A percentile compares a stretch with the other conserved stretches of the same genome.
These are phyloP conservation scores for Ormosia semicastrata DNA, from an alignment of 306 rosid species.

Conservation along the genomic window DNA sequence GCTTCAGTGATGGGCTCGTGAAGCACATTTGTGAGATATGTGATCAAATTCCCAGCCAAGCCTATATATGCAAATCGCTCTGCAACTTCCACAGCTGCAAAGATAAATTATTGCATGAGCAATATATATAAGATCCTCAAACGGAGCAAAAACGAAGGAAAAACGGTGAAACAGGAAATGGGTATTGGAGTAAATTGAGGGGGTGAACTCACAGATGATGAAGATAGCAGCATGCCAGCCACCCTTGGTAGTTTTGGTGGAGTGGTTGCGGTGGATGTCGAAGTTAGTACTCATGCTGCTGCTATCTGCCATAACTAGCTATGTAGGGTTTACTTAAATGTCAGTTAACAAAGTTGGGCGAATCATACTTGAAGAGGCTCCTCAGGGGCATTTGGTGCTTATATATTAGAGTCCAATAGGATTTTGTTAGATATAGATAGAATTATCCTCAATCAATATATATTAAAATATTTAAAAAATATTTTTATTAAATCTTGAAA, in stretches of 20 bases:
- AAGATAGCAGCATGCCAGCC: constrained; percentile 54
- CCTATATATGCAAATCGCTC: constrained; percentile 41
- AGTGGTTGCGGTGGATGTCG: background rate
- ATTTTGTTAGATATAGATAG: no score
- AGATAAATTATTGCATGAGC: background rate
- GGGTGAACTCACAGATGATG: constrained; percentile 29
- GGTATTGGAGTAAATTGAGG: background rate
- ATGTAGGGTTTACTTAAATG: background rate
- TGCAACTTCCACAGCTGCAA: constrained; percentile 44
- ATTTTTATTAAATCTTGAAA: no score
- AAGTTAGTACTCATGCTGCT: background rate
- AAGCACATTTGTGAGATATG: constrained; percentile 33
- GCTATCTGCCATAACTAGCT: constrained; percentile 1
- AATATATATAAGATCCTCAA: background rate
- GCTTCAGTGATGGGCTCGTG: constrained; percentile 24
- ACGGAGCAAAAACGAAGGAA: background rate
- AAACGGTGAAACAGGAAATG: background rate
- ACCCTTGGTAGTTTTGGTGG: constrained; percentile 7
- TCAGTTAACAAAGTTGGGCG: background rate
- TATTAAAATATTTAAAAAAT: no score
- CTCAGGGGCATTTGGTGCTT: no score
- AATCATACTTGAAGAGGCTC: background rate
- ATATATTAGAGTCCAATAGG: no score
- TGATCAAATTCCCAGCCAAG: constrained; percentile 25
- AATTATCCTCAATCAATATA: no score